These are phyloP conservation scores for Boletus rufocinnamomeus DNA, from an alignment of 768 basidiomycete genomes.

Conservation along the genomic window DNA sequence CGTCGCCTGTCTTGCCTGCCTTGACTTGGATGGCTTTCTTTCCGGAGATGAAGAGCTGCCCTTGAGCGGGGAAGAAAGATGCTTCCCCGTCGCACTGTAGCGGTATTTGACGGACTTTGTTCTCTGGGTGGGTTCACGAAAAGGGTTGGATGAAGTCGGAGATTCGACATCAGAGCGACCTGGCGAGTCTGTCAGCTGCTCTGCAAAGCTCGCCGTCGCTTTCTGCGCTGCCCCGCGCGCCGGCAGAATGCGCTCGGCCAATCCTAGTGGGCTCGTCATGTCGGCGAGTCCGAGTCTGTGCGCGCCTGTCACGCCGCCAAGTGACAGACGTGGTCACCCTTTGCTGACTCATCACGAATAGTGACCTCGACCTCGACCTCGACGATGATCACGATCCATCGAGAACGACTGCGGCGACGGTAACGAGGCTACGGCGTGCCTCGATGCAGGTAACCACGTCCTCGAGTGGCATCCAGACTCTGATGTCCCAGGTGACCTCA, in stretches of 20 bases:
- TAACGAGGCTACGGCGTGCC: slow-evolving; percentile 1
- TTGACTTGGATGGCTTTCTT: slow-evolving; percentile 15
- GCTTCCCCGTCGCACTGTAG: slow-evolving; percentile 35
- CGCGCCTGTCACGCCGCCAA: slow-evolving; percentile 16
- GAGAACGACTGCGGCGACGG: slow-evolving; percentile 4
- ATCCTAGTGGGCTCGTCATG: slow-evolving; percentile 19
- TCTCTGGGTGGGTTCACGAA: slow-evolving; percentile 26
- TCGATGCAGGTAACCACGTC: neutral
- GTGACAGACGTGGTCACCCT: slow-evolving; percentile 15
- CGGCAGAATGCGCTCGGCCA: slow-evolving; percentile 23
- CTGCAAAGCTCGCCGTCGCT: slow-evolving; percentile 36
- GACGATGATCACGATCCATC: slow-evolving; percentile 1
- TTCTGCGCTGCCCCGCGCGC: slow-evolving; percentile 37
- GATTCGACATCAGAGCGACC: slow-evolving; percentile 28
- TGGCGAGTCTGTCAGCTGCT: slow-evolving; percentile 34
- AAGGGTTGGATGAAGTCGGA: slow-evolving; percentile 21
- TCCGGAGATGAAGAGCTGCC: slow-evolving; percentile 37
- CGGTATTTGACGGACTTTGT: slow-evolving; percentile 35
- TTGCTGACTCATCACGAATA: slow-evolving; percentile 17
- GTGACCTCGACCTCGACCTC: neutral
- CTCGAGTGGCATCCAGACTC: neutral
- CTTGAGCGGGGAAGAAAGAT: slow-evolving; percentile 36
- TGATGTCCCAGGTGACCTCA: neutral
- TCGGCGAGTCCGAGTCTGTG: neutral
- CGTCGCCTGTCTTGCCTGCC: slow-evolving; percentile 2